Evolutionary conservation across 1,284 basidiomycete species (phyloP).

Genomic region (Phellinidium pouzarii): DNA sequence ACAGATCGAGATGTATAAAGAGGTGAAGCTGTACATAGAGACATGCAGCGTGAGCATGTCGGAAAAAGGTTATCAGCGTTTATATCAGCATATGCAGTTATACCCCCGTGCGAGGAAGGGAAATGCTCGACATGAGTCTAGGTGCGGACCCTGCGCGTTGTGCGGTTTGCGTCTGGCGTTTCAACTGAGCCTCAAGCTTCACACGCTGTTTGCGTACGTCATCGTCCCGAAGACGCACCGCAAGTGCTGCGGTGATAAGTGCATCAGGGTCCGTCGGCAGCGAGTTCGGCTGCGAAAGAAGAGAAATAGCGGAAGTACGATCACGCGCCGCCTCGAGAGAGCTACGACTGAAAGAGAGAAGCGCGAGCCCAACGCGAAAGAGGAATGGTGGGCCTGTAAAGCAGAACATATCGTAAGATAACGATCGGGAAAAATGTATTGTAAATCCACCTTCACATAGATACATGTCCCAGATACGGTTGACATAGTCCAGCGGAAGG

Average conservation of each 20-base stretch:
- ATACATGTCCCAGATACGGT: slow-evolving; percentile 85
- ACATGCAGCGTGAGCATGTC: neutral
- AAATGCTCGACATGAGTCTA: slow-evolving; percentile 13
- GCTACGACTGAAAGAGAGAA: slow-evolving; percentile 62
- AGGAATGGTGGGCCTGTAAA: slow-evolving; percentile 70
- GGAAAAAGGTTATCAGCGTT: neutral
- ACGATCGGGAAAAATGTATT: neutral
- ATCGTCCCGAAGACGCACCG: slow-evolving; percentile 76
- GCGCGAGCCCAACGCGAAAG: slow-evolving; percentile 71
- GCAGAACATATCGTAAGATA: neutral
- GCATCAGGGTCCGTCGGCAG: slow-evolving; percentile 45
- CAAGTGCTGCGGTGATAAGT: slow-evolving; percentile 54
- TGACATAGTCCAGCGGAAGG: slow-evolving; percentile 71
- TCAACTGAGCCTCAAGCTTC: slow-evolving; percentile 64
- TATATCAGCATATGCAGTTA: neutral
- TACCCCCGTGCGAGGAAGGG: slow-evolving; percentile 9
- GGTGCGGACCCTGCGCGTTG: slow-evolving; percentile 5
- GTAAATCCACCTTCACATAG: slow-evolving; percentile 66
- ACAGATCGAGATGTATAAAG: neutral
- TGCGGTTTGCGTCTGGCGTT: slow-evolving; percentile 43
- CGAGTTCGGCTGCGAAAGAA: slow-evolving; percentile 45
- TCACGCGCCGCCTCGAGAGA: slow-evolving; percentile 47
- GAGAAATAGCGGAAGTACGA: slow-evolving; percentile 42
- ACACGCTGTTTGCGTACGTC: slow-evolving; percentile 69
- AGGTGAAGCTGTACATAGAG: neutral